A percentile compares a stretch with the other conserved stretches of the same genome.
Conservation (phyloP, 1,284 basidiomycete species). For the Rhodofomes roseus region DNA sequence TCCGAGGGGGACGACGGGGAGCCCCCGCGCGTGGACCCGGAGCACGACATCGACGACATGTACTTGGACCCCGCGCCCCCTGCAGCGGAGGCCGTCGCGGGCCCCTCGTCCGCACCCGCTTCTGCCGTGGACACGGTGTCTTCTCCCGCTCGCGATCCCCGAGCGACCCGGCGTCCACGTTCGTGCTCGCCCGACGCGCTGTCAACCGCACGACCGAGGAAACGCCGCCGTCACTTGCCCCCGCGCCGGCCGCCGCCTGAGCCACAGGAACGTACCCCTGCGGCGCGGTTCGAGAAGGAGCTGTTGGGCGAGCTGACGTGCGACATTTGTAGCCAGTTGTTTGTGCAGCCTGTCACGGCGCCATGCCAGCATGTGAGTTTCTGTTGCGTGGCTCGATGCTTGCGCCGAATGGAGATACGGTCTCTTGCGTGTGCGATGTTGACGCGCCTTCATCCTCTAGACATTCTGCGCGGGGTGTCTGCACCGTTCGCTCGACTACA, state of each 20-base stretch:
- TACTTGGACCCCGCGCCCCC: constrained; percentile 1
- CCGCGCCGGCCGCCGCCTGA: constrained; percentile 7
- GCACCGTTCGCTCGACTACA: constrained; percentile 87
- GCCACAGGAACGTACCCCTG: constrained; percentile 22
- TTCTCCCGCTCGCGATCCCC: neutral
- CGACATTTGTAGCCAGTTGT: constrained; percentile 85
- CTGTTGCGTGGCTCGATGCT: neutral
- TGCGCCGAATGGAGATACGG: neutral
- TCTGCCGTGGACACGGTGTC: neutral
- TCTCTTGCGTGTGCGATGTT: neutral
- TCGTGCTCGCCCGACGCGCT: neutral
- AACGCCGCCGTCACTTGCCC: constrained; percentile 19
- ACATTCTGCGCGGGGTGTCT: constrained; percentile 91
- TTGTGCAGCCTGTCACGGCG: constrained; percentile 87
- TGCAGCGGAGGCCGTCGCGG: neutral
- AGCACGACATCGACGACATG: constrained; percentile 12
- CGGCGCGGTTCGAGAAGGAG: constrained; percentile 59
- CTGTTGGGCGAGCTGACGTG: constrained; percentile 77
- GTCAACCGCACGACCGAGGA: constrained; percentile 15
- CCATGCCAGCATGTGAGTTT: constrained; percentile 86
- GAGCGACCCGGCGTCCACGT: constrained; percentile 4
- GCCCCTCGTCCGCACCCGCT: neutral
- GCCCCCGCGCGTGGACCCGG: constrained; percentile 13
- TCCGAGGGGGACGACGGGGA: constrained; percentile 21
- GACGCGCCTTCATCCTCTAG: constrained; percentile 38